phyloP scores from a whole-genome alignment of 345 rosid genomes.

The Gossypioides kirkii region DNA sequence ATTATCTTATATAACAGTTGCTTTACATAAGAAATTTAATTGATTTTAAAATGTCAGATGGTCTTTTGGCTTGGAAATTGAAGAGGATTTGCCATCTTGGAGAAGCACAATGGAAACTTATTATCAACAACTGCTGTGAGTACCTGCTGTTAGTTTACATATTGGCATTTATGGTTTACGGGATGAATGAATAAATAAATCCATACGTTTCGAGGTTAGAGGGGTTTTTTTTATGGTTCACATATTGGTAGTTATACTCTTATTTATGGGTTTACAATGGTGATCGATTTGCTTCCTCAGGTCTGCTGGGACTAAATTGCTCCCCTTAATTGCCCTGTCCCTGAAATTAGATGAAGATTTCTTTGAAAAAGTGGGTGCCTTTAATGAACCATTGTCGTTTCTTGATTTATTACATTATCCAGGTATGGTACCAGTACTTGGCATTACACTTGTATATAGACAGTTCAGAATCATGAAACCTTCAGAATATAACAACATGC shows the following conservation, averaged over 20 bases:
- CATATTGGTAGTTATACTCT: background rate
- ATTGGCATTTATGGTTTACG: background rate
- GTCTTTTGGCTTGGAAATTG: conserved; percentile 22
- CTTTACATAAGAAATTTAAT: background rate
- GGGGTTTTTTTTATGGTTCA: background rate
- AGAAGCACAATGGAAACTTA: conserved; percentile 56
- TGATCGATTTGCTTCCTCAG: conserved; percentile 30
- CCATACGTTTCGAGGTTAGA: no score
- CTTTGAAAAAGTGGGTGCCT: conserved; percentile 61
- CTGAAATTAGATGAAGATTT: conserved; percentile 59
- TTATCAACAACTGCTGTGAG: conserved; percentile 45
- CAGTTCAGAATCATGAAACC: background rate
- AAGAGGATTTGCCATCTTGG: conserved; percentile 65
- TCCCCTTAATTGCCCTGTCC: conserved; percentile 70
- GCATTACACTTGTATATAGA: background rate
- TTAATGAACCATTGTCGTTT: conserved; percentile 33
- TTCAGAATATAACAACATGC: background rate
- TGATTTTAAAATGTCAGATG: background rate
- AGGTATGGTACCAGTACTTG: conserved; percentile 31
- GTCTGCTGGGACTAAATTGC: conserved; percentile 46
- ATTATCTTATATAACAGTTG: background rate
- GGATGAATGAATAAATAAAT: no score
- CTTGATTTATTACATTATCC: conserved; percentile 72
- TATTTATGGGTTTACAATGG: background rate
- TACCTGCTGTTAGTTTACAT: background rate